Evolutionary conservation across 805 yeast genomes (phyloP).

Genomic region (Teunomyces aglyptinius): DNA sequence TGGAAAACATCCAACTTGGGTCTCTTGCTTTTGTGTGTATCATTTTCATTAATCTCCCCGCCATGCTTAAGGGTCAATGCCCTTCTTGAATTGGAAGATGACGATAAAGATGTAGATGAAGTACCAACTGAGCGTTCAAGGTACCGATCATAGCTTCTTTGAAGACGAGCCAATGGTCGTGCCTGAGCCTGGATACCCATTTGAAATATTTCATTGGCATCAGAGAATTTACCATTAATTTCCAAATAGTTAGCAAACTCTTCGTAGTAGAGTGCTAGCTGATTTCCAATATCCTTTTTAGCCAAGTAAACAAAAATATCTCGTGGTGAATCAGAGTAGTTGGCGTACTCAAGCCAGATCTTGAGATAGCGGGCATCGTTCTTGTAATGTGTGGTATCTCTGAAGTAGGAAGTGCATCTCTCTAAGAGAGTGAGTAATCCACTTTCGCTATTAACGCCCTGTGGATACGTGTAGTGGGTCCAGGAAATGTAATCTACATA

Average conservation of each 20-base stretch:
- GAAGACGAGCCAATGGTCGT: slow-evolving; percentile 51
- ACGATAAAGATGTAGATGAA: slow-evolving; percentile 15
- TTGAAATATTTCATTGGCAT: slow-evolving; percentile 59
- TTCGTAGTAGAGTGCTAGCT: slow-evolving; percentile 72
- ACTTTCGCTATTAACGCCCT: slow-evolving; percentile 59
- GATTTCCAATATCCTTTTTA: slow-evolving; percentile 66
- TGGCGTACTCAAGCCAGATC: slow-evolving; percentile 79
- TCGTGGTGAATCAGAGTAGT: slow-evolving; percentile 63
- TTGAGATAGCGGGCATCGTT: slow-evolving; percentile 79
- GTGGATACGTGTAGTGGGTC: slow-evolving; percentile 62
- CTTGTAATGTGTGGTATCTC: slow-evolving; percentile 63
- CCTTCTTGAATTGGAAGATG: slow-evolving; percentile 18
- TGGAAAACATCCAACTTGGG: slow-evolving; percentile 41
- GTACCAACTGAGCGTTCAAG: slow-evolving; percentile 26
- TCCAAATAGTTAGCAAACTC: slow-evolving; percentile 70
- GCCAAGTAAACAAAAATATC: slow-evolving; percentile 71
- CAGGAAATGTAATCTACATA: slow-evolving; percentile 75
- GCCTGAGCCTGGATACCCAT: slow-evolving; percentile 62
- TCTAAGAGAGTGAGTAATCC: slow-evolving; percentile 67
- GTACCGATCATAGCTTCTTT: slow-evolving; percentile 43
- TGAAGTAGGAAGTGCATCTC: slow-evolving; percentile 65
- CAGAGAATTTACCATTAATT: slow-evolving; percentile 40
- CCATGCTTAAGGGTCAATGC: slow-evolving; percentile 39
- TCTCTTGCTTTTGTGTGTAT: slow-evolving; percentile 16
- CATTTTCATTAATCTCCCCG: slow-evolving; percentile 13